Evolutionary conservation across 805 yeast genomes (phyloP), one percentile per base, ranked within the genome.

Genomic region (Nakazawaea molendinolei): DNA sequence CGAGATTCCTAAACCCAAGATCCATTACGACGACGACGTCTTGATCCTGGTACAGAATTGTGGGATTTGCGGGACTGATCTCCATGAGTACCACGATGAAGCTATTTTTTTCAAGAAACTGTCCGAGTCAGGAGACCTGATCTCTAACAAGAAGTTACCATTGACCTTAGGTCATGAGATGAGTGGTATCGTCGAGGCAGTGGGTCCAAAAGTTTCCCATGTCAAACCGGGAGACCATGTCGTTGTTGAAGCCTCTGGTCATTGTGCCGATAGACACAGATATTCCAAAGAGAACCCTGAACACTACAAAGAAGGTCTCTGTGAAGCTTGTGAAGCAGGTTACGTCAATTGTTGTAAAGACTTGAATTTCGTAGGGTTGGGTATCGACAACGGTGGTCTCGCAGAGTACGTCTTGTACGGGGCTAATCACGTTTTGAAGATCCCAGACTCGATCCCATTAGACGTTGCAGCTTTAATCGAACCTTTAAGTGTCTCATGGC

Each of bases 41-140:
- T 51, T 53, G 24, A 39, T 60, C 23, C 48, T 58, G 35, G 46
- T 58, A 22, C 58, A 53, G 3, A 72, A 61, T 50, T 74, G 81
- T 47, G 84, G 84, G 5, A 74, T 76, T 28, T 77, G 84, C 47
- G 83, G 83, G 19, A 65, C 78, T 1, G 82, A 76, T 50, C 54
- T 76, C 26, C 79, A 74, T 45, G 76, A 79, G 51, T 76, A 62
- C 45, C 45, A 58, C 19, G 74, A 69, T 19, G 80, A 79, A 1
- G 82, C 85, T 8, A 72, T 73, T 38, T 75, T 78, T 50, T 74
- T 74, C 55, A 67, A 39, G 58, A 53, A 40, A 15, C 31, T 37
- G 3, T 6, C 29, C 21, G 33, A 38, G 20, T 33, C 31, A 7
- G 42, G 41, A 20, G 37, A 39, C 19, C 24, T 18, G 23, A 35